Conservation (phyloP, 2,329 filamentous ascomycete genomes). For the Aspergillus sp. region DNA sequence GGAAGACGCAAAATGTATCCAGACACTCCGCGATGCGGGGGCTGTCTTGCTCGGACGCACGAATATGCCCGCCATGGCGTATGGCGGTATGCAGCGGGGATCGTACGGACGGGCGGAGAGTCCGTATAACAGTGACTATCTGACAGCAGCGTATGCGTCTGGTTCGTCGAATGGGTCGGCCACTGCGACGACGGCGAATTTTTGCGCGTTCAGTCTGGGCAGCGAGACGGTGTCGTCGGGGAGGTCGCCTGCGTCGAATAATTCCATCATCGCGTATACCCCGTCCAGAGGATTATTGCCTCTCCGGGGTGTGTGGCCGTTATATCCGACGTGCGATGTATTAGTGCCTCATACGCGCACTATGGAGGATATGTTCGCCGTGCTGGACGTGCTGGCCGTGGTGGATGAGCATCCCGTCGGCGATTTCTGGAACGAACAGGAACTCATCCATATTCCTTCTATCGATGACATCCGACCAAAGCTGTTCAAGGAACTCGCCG, state of each 20-base stretch:
- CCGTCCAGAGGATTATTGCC: conserved; percentile 51
- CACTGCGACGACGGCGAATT: conserved; percentile 46
- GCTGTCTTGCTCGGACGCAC: conserved; percentile 52
- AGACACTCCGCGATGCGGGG: conserved; percentile 45
- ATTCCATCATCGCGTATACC: conserved; percentile 52
- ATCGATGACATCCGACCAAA: conserved; percentile 26
- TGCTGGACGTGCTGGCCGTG: conserved; percentile 46
- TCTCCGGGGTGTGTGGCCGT: conserved; percentile 50
- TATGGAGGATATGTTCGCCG: conserved; percentile 45
- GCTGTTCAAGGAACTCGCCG: conserved; percentile 28
- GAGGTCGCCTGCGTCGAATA: conserved; percentile 54
- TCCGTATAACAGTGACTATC: conserved; percentile 51
- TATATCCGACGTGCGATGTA: conserved; percentile 55
- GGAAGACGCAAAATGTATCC: conserved; percentile 50
- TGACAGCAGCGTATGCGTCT: conserved; percentile 52
- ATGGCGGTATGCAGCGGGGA: conserved; percentile 55
- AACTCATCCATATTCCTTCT: conserved; percentile 37
- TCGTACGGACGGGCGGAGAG: conserved; percentile 53
- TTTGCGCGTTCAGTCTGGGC: conserved; percentile 52
- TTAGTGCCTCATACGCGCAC: conserved; percentile 50
- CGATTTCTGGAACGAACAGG: conserved; percentile 55
- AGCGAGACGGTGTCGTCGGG: conserved; percentile 55
- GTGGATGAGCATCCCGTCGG: conserved; percentile 38
- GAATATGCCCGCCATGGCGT: conserved; percentile 59
- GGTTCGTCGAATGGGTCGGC: conserved; percentile 56